These are phyloP conservation scores for Chlorella sp. DNA, from an alignment of 139 green algal species.

Conservation along the genomic window DNA sequence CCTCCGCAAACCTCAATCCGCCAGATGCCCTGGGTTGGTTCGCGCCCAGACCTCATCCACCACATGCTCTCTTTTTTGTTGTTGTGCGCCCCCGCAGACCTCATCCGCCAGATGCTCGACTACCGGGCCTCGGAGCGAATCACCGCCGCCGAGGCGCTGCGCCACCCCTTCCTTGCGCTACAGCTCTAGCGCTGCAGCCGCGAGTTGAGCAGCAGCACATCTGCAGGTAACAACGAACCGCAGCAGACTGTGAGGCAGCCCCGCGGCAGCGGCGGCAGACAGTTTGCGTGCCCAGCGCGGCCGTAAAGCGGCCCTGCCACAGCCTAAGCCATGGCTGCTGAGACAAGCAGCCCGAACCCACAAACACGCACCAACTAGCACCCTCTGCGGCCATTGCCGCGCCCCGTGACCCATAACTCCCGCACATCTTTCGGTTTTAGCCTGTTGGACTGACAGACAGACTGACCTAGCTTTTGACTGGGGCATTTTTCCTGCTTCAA, in stretches of 20 bases:
- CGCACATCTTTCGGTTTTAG: too few species aligned
- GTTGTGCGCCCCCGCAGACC: constrained; percentile 32
- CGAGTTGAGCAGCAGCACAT: background rate
- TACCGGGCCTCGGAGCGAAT: constrained; percentile 81
- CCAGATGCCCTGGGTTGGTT: too few species aligned
- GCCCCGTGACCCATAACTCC: background rate
- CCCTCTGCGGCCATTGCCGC: background rate
- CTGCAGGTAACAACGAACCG: background rate
- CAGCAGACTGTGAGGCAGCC: background rate
- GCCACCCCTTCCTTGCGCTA: constrained; percentile 85
- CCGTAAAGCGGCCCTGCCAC: too few species aligned
- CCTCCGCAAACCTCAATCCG: too few species aligned
- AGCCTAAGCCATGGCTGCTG: background rate
- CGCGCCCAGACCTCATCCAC: too few species aligned
- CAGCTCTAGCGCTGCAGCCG: background rate
- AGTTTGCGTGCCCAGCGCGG: too few species aligned
- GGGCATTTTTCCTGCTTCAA: background rate
- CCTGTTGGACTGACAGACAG: too few species aligned
- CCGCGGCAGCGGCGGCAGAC: background rate
- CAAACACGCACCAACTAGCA: background rate
- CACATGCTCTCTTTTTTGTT: too few species aligned
- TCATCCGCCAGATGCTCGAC: constrained; percentile 62
- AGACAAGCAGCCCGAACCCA: background rate
- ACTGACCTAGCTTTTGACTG: background rate
- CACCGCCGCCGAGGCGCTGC: constrained; percentile 77